Evolutionary conservation across 176 grass and related monocot genomes (phyloP), one percentile per base, ranked within the genome.

Genomic region (Thalia dealbata): DNA sequence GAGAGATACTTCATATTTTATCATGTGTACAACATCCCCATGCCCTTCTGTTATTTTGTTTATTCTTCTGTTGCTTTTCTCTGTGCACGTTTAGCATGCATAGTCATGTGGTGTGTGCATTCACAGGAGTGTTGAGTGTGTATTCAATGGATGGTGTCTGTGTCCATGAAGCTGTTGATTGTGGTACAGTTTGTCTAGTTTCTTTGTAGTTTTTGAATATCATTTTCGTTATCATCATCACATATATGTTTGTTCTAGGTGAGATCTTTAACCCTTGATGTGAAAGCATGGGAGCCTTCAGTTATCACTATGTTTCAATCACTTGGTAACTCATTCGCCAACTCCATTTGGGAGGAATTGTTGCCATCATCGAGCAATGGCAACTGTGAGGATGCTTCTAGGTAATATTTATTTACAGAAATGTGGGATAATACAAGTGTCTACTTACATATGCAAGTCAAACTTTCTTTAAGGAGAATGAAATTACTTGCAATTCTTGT

Each of bases 301-400:
- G 90, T 99, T 66, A 99, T 99, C 82, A 88, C 85, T 82, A 74
- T 99, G 64, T 99, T 99, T 79, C 90, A 89, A 75, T 91, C 86
- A 75, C 84, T 99, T 71, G 95, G 95, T 68, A 99, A 99, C 84
- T 86, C 81, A 64, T 91, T 93, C 81, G 84, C 84, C 76, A 99
- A 99, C 71, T 87, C 70, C 52, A 74, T 99, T 71, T 99, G 95
- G 95, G 95, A 99, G 76, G 85, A 91, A 76, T 86, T 86, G 67
- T 86, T 99, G 59, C 69, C 72, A 79, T 83, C 83, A 51, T 66
- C 80, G 82, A 86, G 61, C 66, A 85, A 73, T 56, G 77, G 74
- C 69, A 78, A 60, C 71, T 85, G 82, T 72, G 81, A 82, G 70
- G 67, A 81, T 75, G 82, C 43, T 83, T 86, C 72, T 50, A 91